Conservation (phyloP, 129 eudicot genomes). For the Flaveria bidentis region DNA sequence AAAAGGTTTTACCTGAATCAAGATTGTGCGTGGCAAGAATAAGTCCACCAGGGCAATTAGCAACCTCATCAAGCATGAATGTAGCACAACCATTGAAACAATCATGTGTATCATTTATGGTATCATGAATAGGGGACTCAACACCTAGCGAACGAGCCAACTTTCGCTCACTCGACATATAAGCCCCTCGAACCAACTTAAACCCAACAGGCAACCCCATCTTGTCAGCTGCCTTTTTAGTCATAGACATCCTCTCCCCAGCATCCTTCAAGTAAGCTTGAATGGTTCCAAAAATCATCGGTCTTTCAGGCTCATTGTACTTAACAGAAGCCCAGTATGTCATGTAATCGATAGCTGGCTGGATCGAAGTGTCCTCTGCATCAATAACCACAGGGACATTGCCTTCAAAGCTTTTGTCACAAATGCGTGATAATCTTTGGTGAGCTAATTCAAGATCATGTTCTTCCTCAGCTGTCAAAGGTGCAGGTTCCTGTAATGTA, state of each 20-base stretch:
- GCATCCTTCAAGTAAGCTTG: conserved; percentile 81
- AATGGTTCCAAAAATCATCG: conserved; percentile 64
- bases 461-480: conserved; percentile 69
- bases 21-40: conserved; percentile 85
- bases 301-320: conserved; percentile 41
- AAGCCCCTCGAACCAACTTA: conserved; percentile 93
- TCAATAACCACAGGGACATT: conserved; percentile 68
- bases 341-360: conserved; percentile 86
- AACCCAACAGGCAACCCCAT: conserved; percentile 73
- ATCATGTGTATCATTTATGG: conserved; percentile 55
- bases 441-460: conserved; percentile 60
- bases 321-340: conserved; percentile 57
- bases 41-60: conserved; percentile 58
- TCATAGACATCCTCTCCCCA: conserved; percentile 49
- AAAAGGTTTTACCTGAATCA: conserved; percentile 58
- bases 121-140: conserved; percentile 71
- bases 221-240: conserved; percentile 67
- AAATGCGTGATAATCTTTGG: conserved; percentile 46
- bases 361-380: conserved; percentile 82
- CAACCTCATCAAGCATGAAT: conserved; percentile 62
- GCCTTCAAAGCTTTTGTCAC: conserved; percentile 43
- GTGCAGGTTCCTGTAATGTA: conserved; percentile 55
- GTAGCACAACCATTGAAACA: conserved; percentile 70
- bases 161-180: conserved; percentile 63
- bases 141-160: conserved; percentile 61